phyloP scores from a whole-genome alignment of 768 basidiomycete genomes.

The Mrakia frigida region DNA sequence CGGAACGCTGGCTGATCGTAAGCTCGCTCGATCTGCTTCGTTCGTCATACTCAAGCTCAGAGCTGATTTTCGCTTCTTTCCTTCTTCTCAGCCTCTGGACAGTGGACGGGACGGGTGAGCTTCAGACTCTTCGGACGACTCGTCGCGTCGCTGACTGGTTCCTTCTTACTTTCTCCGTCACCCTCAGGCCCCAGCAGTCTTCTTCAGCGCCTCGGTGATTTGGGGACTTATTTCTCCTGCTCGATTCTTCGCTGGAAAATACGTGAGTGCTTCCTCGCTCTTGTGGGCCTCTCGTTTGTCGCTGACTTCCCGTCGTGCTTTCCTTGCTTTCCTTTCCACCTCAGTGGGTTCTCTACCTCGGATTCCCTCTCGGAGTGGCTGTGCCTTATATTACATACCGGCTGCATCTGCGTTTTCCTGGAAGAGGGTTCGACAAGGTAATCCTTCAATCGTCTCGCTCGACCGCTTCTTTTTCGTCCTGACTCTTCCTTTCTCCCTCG shows the following conservation, averaged over 20 bases:
- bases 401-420: constrained; percentile 42
- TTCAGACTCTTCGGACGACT: not conserved
- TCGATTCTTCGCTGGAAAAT: constrained; percentile 44
- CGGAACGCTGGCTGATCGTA: constrained; percentile 41
- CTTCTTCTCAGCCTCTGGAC: not conserved
- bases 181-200: constrained; percentile 39
- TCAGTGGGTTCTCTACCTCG: constrained; percentile 29
- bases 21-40: not conserved
- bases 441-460: constrained; percentile 7
- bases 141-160: not conserved
- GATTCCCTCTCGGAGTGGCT: constrained; percentile 41
- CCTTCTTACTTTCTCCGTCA: not conserved
- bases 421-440: constrained; percentile 40
- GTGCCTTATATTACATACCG: constrained; percentile 39
- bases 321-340: not conserved
- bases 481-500: not conserved
- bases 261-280: constrained; percentile 24
- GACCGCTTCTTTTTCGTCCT: not conserved
- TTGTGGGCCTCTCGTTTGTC: not conserved
- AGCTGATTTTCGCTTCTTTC: not conserved
- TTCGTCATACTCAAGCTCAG: not conserved
- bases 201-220: constrained; percentile 42
- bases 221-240: constrained; percentile 40
- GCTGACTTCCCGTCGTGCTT: not conserved
- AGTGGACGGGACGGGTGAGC: constrained; percentile 8